These are phyloP conservation scores for Ophiorrhiza pumila DNA, from an alignment of 257 asterid genomes.

Conservation along the genomic window DNA sequence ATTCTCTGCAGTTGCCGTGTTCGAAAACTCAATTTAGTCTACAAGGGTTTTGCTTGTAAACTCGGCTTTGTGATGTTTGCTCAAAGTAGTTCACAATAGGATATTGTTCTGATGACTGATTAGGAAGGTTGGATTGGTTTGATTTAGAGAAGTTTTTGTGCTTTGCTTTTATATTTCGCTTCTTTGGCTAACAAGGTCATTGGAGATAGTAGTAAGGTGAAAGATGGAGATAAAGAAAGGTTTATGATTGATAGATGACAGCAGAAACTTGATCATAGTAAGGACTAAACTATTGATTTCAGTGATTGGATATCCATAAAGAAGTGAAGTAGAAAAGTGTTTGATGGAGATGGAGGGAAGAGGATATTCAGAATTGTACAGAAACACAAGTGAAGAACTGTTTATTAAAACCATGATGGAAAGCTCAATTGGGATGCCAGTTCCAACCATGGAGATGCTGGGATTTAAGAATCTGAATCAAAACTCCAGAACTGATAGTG, in stretches of 20 bases:
- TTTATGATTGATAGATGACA: not conserved
- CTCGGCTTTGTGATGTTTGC: not conserved
- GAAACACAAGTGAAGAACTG: conserved; percentile 81
- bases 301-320: not conserved
- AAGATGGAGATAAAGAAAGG: not conserved
- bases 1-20: not conserved
- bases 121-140: not conserved
- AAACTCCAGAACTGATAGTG: conserved; percentile 60
- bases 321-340: conserved; percentile 11
- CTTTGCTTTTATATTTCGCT: not conserved
- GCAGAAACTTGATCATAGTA: not conserved
- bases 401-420: conserved; percentile 81
- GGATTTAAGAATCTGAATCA: conserved; percentile 71
- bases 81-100: not conserved
- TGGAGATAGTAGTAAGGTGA: not conserved
- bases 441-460: conserved; percentile 85
- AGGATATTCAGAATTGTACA: conserved; percentile 48
- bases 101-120: not conserved
- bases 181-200: not conserved
- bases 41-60: not conserved
- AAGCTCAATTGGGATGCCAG: conserved; percentile 61
- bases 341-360: conserved; percentile 66
- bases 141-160: not conserved
- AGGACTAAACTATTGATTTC: not conserved
- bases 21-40: not conserved